phyloP scores from a whole-genome alignment of 2,329 filamentous ascomycete species.

The Scedosporium dehoogii region DNA sequence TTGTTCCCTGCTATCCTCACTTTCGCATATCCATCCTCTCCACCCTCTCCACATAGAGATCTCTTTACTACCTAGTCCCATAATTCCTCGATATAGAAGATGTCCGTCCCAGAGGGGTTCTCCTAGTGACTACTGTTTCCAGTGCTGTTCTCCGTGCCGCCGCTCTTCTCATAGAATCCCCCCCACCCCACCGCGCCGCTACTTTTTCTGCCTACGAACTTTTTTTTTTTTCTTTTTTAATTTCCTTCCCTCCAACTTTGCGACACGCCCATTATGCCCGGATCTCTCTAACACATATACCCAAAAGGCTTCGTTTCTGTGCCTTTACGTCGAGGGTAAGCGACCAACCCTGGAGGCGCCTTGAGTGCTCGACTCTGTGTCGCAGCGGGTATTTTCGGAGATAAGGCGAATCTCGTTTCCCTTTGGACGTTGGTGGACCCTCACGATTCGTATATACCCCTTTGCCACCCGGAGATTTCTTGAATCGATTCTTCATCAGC shows the following conservation, averaged over 20 bases:
- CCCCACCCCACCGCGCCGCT: no score
- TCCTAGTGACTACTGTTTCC: not conserved
- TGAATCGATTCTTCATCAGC: not conserved
- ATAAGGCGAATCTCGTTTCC: not conserved
- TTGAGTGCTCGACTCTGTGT: not conserved
- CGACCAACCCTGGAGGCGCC: not conserved
- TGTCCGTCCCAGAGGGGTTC: not conserved
- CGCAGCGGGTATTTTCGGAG: not conserved
- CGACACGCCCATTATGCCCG: not conserved
- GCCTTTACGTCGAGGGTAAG: constrained; percentile 4
- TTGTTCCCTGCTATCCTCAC: not conserved
- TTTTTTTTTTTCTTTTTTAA: not conserved
- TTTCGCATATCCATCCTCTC: not conserved
- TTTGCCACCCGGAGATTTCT: not conserved
- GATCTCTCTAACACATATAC: not conserved
- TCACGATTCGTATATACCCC: not conserved
- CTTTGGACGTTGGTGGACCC: not conserved
- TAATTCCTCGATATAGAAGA: not conserved
- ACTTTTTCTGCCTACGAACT: not conserved
- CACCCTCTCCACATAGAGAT: not conserved
- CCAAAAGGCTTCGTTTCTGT: constrained; percentile 8
- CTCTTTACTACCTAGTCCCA: not conserved
- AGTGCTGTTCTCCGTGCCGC: no score
- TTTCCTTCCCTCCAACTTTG: not conserved
- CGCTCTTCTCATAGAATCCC: no score